Base-by-base conservation (phyloP, 2,329 filamentous ascomycete species). In the Sporothrix phasma region DNA sequence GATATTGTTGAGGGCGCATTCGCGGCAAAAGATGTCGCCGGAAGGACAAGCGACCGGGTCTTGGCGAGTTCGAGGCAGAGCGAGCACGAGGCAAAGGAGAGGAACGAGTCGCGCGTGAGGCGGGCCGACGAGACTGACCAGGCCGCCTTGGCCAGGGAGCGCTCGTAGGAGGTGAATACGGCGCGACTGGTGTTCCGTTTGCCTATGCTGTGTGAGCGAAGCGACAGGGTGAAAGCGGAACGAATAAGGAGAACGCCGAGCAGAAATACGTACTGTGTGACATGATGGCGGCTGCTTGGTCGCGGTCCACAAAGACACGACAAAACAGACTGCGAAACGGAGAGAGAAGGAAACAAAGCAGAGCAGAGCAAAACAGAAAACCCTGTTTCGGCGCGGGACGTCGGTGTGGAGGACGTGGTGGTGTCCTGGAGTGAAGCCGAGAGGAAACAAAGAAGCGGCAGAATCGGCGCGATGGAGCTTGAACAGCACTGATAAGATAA, bases 141-240 rank as follows among this genome's bases (percentile, higher is more conserved):
- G 69, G 86, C 85, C 19, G 84, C 83, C 71, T 92, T 90, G 66
- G 96, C 88, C 59, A 93, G 84, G 61, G 84, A 83, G 69, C 94
- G 88, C 78, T 97, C 94, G 77, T 97, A 86, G 26, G 91, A 87
- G 39, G 94, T 97, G 80, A 97, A 97, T 76, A 97, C 92, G 47
- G 92, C 87, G 51, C 93, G 86, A 51, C 90, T 93, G 51, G 92
- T 96, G 77, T 97, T 96, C 70, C 91, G 86, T 79, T 96, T 96
- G 73, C 84, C 84, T 86, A 69, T 58, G 47, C 68, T 70, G 51
- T 61, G 65, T 66, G 41, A 63, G 65, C 66, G 62, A 11, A 13
- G 39, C 15, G 17, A 47, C 31, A 24, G 45, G 10, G 22, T 24
- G 6, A 19, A 43, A 31, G 8, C 5, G 22, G 31, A 45, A 45